Base-by-base conservation (phyloP, 345 rosid species). In the Lepidium aucheri region DNA sequence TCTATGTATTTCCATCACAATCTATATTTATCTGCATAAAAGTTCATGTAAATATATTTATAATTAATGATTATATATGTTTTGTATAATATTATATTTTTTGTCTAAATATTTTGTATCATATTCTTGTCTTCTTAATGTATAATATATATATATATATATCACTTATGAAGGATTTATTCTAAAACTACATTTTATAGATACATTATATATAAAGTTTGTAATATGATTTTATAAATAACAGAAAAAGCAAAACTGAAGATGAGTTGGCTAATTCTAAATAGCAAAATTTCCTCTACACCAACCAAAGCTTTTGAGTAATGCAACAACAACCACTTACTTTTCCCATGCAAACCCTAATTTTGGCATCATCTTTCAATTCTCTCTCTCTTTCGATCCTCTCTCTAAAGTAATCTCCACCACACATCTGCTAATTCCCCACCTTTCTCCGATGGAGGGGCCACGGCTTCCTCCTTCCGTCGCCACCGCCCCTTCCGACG, bases 361-460 rank as follows among this genome's bases (percentile, higher is more conserved):
- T 63, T 65, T 62, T 57, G 49, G 52, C 72, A 39, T 26, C 60
- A 2, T 63, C 70, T 71, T 52, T 28, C 57, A 63, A 28, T 63
- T 47, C 52, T 53, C 61, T 65, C 56, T 65, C 56, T 55, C 38
- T 20, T 52, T 62, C 38, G 60, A 26, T 20, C 52, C 46, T 40
- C 26, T 69, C 73, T 59, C 78, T 75, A 67, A 46, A 30, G 55
- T 53, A 38, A 43, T 60, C 64, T 62, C 70, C 65, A 72, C 70
- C 70, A 32, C 65, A 56, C 77, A 53, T 71, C 26, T 42, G 33
- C 36, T 69, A 63, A 50, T 59, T 51, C 70, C 30, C 30, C 80
- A 81, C 80, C 82, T 75, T 83, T 78, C 70, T 67, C 67, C 63
- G 57, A 84, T 84, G 89, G 86, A 69, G 89, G 89, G 77, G 86